Percentiles rank a stretch among this genome's conserved stretches.
These are phyloP conservation scores for Trichoderma virens DNA, from an alignment of 495 filamentous ascomycete species.

Conservation along the genomic window DNA sequence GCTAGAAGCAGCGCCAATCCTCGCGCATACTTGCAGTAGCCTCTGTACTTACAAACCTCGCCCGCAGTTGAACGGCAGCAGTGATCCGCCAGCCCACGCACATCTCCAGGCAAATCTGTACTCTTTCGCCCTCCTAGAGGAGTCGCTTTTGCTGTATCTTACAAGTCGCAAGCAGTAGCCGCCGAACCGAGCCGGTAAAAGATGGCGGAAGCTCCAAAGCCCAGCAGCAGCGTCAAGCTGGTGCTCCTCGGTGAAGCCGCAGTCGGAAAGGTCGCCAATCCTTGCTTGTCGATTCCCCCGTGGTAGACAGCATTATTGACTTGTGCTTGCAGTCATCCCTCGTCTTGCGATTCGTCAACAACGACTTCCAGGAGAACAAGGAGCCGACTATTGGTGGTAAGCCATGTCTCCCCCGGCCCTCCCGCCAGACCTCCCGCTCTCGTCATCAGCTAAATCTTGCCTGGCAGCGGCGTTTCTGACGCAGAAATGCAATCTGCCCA, in stretches of 20 bases:
- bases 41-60: neutral
- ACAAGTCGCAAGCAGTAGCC: no score
- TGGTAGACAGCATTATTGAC: slow-evolving; percentile 17
- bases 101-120: neutral
- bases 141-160: neutral
- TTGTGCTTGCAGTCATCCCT: slow-evolving; percentile 69
- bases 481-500: slow-evolving; percentile 95
- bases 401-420: slow-evolving; percentile 18
- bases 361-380: slow-evolving; percentile 99
- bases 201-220: slow-evolving; percentile 62
- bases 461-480: slow-evolving; percentile 86
- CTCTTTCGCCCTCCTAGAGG: neutral
- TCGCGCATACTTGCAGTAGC: neutral
- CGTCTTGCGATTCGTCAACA: slow-evolving; percentile 96
- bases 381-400: slow-evolving; percentile 97
- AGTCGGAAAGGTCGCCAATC: slow-evolving; percentile 75
- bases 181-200: neutral
- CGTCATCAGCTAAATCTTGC: neutral
- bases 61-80: neutral
- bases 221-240: slow-evolving; percentile 98
- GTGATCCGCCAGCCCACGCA: neutral
- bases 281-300: no score
- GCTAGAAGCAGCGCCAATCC: neutral
- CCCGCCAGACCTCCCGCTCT: neutral
- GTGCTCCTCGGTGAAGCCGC: slow-evolving; percentile 95